Conservation (phyloP, 352 stramenopile species). For the Saprolegnia parasitica region DNA sequence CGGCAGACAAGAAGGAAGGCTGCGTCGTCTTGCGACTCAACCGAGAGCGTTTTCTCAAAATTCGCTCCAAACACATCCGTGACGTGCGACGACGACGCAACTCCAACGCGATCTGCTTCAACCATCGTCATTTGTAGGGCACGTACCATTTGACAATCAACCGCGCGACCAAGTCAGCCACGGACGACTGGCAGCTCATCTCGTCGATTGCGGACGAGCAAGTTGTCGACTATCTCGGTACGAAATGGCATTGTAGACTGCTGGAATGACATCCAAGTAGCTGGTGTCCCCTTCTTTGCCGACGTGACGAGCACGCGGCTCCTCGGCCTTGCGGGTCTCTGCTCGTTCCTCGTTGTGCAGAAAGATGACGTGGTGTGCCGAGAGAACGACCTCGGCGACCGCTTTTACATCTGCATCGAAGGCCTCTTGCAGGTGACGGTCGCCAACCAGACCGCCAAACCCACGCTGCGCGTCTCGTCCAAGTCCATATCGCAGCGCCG, state of each 20-base stretch:
- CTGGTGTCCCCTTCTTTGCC: conserved; percentile 50
- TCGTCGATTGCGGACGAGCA: conserved; percentile 62
- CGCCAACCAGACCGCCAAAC: conserved; percentile 20
- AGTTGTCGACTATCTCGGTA: conserved; percentile 56
- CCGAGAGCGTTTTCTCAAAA: conserved; percentile 45
- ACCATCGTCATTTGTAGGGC: conserved; percentile 37
- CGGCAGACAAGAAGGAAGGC: conserved; percentile 44
- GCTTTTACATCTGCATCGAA: conserved; percentile 69
- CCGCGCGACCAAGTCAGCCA: conserved; percentile 34
- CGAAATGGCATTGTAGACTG: background rate
- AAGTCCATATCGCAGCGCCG: background rate
- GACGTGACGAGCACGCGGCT: conserved; percentile 51
- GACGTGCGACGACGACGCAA: conserved; percentile 2
- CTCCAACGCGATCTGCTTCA: conserved; percentile 1
- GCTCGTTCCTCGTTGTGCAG: conserved; percentile 55
- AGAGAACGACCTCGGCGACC: conserved; percentile 54
- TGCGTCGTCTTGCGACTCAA: conserved; percentile 60
- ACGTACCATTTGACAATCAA: conserved; percentile 34
- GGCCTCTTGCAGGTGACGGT: conserved; percentile 48
- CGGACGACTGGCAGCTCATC: conserved; percentile 61
- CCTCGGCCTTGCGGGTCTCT: conserved; percentile 59
- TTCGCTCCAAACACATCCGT: conserved; percentile 32
- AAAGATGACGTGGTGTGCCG: conserved; percentile 47
- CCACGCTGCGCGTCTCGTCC: background rate
- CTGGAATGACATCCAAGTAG: background rate